A percentile compares a stretch with the other conserved stretches of the same genome.
phyloP scores from a whole-genome alignment of 2,329 filamentous ascomycete species.

The Arthrobotrys iridis region DNA sequence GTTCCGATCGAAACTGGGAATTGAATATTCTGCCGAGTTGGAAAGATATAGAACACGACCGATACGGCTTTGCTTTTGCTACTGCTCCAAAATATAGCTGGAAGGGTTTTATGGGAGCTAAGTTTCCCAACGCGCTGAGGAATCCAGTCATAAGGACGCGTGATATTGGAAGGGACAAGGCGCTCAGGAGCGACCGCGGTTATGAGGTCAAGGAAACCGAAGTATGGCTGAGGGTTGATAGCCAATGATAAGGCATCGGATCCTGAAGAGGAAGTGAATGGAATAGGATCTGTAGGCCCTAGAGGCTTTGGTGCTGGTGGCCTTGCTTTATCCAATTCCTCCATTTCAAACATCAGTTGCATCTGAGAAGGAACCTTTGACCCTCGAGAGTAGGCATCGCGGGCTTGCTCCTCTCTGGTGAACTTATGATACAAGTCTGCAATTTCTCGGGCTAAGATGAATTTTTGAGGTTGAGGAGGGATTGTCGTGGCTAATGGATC shows the following conservation, averaged over 20 bases:
- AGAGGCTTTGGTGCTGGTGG: not conserved
- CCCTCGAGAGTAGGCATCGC: not conserved
- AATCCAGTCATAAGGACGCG: slow-evolving; percentile 33
- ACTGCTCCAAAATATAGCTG: slow-evolving; percentile 32
- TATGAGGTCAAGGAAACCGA: slow-evolving; percentile 27
- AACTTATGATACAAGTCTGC: slow-evolving; percentile 7
- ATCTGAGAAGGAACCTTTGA: not conserved
- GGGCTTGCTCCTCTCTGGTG: not conserved
- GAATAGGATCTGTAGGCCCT: slow-evolving; percentile 15
- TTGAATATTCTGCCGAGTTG: slow-evolving; percentile 6
- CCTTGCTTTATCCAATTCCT: not conserved
- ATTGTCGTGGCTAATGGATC: slow-evolving; percentile 9
- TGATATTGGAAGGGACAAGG: not conserved
- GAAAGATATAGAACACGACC: slow-evolving; percentile 33
- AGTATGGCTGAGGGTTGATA: slow-evolving; percentile 4
- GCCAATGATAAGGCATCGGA: not conserved
- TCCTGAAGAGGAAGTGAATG: not conserved
- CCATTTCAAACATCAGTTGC: not conserved
- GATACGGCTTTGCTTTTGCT: slow-evolving; percentile 18
- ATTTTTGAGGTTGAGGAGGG: slow-evolving; percentile 23
- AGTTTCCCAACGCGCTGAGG: slow-evolving; percentile 13
- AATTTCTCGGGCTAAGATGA: slow-evolving; percentile 12
- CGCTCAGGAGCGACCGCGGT: not conserved
- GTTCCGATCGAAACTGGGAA: slow-evolving; percentile 31
- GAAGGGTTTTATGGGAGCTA: not conserved